Conservation (phyloP, 805 yeast species). For the Priceomyces melissophilus region DNA sequence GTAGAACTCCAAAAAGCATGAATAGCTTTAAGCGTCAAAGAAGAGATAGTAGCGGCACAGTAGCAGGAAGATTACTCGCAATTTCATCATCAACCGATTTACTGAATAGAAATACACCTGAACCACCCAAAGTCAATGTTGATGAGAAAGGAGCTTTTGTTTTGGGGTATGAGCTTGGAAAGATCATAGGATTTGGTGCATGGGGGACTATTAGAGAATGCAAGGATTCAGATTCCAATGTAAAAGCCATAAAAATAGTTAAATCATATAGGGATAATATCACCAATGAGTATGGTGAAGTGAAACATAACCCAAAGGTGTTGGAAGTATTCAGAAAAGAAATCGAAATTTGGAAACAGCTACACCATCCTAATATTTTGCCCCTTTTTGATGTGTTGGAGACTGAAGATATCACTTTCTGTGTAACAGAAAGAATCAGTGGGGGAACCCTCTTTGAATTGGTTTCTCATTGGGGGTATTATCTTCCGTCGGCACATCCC, state of each 20-base stretch:
- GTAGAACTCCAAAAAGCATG: conserved; percentile 16
- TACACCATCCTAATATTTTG: conserved; percentile 63
- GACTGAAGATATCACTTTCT: conserved; percentile 61
- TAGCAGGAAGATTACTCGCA: conserved; percentile 40
- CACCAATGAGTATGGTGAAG: conserved; percentile 5
- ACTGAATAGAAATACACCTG: conserved; percentile 18
- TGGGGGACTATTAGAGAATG: conserved; percentile 87
- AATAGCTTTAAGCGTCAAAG: conserved; percentile 31
- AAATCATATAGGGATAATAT: conserved; percentile 27
- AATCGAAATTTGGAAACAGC: conserved; percentile 67
- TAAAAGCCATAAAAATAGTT: conserved; percentile 61
- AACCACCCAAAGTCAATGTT: conserved; percentile 31
- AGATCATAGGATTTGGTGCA: conserved; percentile 82
- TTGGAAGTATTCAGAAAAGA: conserved; percentile 65
- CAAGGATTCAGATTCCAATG: conserved; percentile 28
- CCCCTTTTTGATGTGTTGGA: conserved; percentile 61
- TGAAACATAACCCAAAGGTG: conserved; percentile 40
- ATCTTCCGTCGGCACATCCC: conserved; percentile 22
- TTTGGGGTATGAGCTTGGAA: conserved; percentile 62
- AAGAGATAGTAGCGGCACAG: conserved; percentile 31
- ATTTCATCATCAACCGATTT: conserved; percentile 35
- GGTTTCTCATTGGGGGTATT: conserved; percentile 63
- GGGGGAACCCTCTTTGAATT: conserved; percentile 83
- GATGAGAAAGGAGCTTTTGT: conserved; percentile 71
- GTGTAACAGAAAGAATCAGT: conserved; percentile 62